These are phyloP conservation scores for Nothomitra cinnamomea DNA, from an alignment of 2,329 filamentous ascomycete species.

Conservation along the genomic window DNA sequence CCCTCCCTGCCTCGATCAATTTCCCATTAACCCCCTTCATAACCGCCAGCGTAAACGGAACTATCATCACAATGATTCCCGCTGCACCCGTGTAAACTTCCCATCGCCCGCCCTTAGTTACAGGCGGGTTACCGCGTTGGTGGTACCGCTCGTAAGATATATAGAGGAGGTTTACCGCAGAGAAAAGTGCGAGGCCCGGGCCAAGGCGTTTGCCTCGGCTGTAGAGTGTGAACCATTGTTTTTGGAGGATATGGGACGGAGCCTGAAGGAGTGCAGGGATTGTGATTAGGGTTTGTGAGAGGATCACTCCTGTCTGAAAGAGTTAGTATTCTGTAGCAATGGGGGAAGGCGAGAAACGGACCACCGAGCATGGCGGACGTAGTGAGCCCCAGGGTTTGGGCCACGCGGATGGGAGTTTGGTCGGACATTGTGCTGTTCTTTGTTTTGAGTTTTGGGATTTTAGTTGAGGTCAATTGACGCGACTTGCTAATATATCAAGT, in stretches of 20 bases:
- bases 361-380: constrained; percentile 28
- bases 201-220: constrained; percentile 23
- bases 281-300: constrained; percentile 26
- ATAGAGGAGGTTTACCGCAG: constrained; percentile 26
- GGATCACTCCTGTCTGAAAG: constrained; percentile 18
- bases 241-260: constrained; percentile 35
- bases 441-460: too few species aligned
- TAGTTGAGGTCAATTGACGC: too few species aligned
- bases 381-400: constrained; percentile 35
- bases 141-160: constrained; percentile 24
- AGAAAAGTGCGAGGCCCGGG: constrained; percentile 23
- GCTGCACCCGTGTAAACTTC: neutral
- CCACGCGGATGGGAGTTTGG: constrained; percentile 22
- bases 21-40: neutral
- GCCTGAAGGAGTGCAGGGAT: constrained; percentile 37
- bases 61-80: neutral
- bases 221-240: constrained; percentile 35
- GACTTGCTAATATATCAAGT: too few species aligned
- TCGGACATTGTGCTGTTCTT: too few species aligned
- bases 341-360: constrained; percentile 10
- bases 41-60: neutral
- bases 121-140: neutral
- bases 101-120: neutral
- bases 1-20: neutral
- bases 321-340: neutral